Evolutionary conservation across 2,329 filamentous ascomycete species (phyloP).

Genomic region (Cercospora brassicicola): DNA sequence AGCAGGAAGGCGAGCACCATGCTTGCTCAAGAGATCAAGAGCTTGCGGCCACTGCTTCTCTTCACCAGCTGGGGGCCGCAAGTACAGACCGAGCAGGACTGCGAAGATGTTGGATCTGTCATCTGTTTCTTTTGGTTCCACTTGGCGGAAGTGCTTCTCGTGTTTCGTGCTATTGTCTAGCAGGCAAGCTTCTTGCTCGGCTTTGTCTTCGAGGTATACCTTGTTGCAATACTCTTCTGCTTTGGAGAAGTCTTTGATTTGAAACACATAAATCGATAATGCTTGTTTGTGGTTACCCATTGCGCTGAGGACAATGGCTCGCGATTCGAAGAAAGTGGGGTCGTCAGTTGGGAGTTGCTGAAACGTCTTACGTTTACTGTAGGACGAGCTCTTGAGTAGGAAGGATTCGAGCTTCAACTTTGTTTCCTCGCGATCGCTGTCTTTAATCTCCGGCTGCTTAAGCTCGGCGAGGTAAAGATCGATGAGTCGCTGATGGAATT

Average conservation of each 20-base stretch:
- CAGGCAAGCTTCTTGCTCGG: conserved; percentile 35
- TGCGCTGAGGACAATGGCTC: conserved; percentile 86
- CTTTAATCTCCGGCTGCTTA: conserved; percentile 37
- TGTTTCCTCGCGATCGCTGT: conserved; percentile 40
- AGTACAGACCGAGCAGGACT: conserved; percentile 82
- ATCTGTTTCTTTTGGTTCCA: conserved; percentile 54
- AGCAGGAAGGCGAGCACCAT: conserved; percentile 87
- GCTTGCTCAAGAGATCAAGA: conserved; percentile 81
- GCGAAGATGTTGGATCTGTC: conserved; percentile 79
- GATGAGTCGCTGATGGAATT: conserved; percentile 82
- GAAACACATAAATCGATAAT: conserved; percentile 96
- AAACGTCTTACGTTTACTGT: conserved; percentile 67
- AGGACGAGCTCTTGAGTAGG: conserved; percentile 72
- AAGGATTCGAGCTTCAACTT: conserved; percentile 69
- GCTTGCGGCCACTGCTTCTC: conserved; percentile 69
- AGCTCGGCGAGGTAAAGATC: conserved; percentile 66
- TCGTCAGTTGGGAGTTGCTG: conserved; percentile 77
- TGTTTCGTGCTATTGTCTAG: conserved; percentile 28
- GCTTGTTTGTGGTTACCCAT: conserved; percentile 96
- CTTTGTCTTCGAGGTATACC: conserved; percentile 61
- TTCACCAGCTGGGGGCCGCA: conserved; percentile 72
- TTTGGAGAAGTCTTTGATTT: conserved; percentile 79
- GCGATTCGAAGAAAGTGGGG: conserved; percentile 80
- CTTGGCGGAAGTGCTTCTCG: conserved; percentile 38
- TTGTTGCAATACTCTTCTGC: conserved; percentile 98